Evolutionary conservation across 2,329 filamentous ascomycete species (phyloP), one percentile per base, ranked within the genome.

Genomic region (Hirsutella minnesotensis): DNA sequence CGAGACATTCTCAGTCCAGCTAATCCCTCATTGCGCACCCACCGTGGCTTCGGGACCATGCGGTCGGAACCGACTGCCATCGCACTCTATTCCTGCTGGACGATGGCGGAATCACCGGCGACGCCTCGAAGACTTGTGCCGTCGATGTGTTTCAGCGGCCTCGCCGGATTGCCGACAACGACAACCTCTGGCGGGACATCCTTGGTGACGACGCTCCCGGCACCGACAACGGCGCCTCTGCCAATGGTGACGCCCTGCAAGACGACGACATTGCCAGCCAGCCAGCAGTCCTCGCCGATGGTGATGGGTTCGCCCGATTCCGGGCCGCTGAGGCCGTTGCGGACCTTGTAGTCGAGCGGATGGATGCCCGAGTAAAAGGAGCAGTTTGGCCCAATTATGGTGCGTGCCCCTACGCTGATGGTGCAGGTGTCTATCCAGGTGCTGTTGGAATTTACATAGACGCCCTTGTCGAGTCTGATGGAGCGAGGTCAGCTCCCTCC

Each of bases 251-350:
- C 79, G 0, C 87, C 87, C 0, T 85, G 79, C 36, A 89, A 65
- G 16, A 94, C 75, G 19, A 70, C 76, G 5, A 78, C 79, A 54
- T 80, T 81, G 0, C 83, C 83, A 1, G 81, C 84, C 24, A 90
- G 62, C 85, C 85, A 87, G 62, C 84, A 85, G 64, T 94, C 87
- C 49, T 87, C 81, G 0, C 81, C 86, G 42, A 94, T 78, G 29
- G 68, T 72, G 47, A 95, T 85, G 9, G 83, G 75, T 51, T 75
- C 78, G 1, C 86, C 88, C 9, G 66, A 54, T 59, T 95, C 88
- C 0, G 86, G 86, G 0, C 87, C 87, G 13, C 74, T 69, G 1
- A 73, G 80, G 1, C 87, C 86, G 54, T 89, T 82, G 24, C 87
- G 76, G 5, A 90, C 50, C 1, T 70, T 70, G 1, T 85, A 84